Base-by-base conservation (phyloP, 805 yeast species). In the Kazachstania psychrophila region DNA sequence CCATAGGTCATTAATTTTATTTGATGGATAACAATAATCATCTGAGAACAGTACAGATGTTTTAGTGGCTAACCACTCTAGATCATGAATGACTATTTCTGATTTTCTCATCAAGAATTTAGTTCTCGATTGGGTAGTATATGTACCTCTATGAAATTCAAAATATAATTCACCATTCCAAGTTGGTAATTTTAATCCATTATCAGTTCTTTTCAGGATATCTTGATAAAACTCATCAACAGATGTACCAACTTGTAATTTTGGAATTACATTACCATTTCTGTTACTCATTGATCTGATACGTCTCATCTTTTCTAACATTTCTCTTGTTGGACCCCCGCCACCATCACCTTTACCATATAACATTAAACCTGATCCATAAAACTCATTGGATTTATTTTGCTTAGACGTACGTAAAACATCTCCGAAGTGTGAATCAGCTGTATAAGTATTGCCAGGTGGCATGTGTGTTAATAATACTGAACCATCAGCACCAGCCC, bases 261-360 rank as follows among this genome's bases (percentile, higher is more conserved):
- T 72, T 3, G 97, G 97, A 40, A 92, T 70, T 20, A 56, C 54
- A 33, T 72, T 68, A 3, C 89, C 94, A 11, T 79, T 79, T 5
- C 79, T 79, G 52, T 89, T 82, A 15, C 87, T 72, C 41, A 88
- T 59, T 12, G 96, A 96, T 52, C 97, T 73, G 56, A 89, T 79
- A 49, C 97, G 77, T 54, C 97, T 76, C 52, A 89, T 69, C 56
- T 86, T 88, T 55, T 92, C 97, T 44, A 89, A 52, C 95, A 87
- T 88, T 52, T 84, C 95, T 27, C 83, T 82, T 4, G 85, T 79
- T 31, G 98, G 97, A 6, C 98, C 98, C 45, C 98, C 98, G 43
- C 98, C 98, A 49, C 98, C 98, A 57, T 89, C 98, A 51, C 98
- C 98, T 50, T 82, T 79, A 27, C 98, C 98, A 50, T 74, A 92